Base-by-base conservation (phyloP, 345 rosid genomes). In the Euclidium syriacum region DNA sequence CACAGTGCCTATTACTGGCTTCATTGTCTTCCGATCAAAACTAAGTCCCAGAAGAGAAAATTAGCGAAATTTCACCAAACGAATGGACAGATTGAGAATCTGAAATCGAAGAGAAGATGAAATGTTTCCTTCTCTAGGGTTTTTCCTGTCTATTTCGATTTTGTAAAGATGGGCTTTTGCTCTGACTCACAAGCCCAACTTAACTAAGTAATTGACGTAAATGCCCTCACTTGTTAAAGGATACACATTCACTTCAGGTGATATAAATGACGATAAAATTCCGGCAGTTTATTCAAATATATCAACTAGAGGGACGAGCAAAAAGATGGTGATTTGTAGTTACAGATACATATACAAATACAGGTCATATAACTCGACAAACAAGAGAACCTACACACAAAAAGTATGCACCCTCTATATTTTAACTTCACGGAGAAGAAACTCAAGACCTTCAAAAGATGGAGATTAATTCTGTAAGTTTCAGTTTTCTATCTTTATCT, bases 1-100 rank as follows among this genome's bases (percentile, higher is more conserved):
- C 71, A 74, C 78, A 2, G 73, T 74, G 0, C 74, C 78, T 29
- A 73, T 64, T 4, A 73, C 70, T 20, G 73, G 68, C 52, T 73
- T 73, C 77, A 73, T 73, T 42, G 17, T 44, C 7, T 7, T 4
- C 17, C 6, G 4, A n/a, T 11, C 1, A 1, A 39, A 11, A 29
- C 5, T 29, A 1, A 29, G 8, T 9, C 33, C 8, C 33, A 29
- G 33, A 29, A 9, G 8, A 29, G 17, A n/a, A 39, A 39, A 39
- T 39, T 17, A n/a, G n/a, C 43, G 43, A 39, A 39, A 11, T 12
- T 3, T 11, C 17, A 4, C 2, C 43, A 29, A 29, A 1, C 16
- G 18, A 17, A 39, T 16, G 14, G 17, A 11, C 17, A 7, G 43
- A 39, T 39, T 17, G 43, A 17, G 14, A n/a, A n/a, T n/a, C n/a